Percentiles rank a stretch among this genome's conserved stretches.
These are phyloP conservation scores for Thermoascus crustaceus DNA, from an alignment of 2,329 filamentous ascomycete genomes.

Conservation along the genomic window DNA sequence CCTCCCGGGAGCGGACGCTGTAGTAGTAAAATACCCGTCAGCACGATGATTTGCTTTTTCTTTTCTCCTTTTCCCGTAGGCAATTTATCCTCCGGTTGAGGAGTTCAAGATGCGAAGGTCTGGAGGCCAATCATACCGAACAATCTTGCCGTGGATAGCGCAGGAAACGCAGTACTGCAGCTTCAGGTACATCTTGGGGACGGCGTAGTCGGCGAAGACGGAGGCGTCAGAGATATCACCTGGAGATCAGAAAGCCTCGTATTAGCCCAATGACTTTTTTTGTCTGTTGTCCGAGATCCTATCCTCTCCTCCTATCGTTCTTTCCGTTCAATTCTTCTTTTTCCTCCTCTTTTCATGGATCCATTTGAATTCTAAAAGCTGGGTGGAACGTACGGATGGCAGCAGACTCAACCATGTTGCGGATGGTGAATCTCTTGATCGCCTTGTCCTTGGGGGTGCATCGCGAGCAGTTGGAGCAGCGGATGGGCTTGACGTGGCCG, in stretches of 20 bases:
- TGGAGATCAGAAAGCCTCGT: conserved; percentile 33
- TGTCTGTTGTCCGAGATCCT: background rate
- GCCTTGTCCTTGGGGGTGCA: conserved; percentile 99
- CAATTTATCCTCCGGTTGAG: background rate
- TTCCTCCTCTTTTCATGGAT: conserved; percentile 6
- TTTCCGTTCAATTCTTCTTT: conserved; percentile 5
- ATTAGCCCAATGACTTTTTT: conserved; percentile 7
- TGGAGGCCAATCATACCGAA: conserved; percentile 66
- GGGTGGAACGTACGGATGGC: conserved; percentile 79
- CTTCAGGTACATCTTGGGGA: conserved; percentile 99
- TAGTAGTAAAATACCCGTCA: conserved; percentile 12
- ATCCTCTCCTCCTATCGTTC: background rate
- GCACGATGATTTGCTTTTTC: conserved; percentile 5
- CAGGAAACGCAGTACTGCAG: conserved; percentile 99
- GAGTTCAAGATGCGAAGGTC: conserved; percentile 1
- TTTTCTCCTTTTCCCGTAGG: background rate
- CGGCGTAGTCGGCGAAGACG: conserved; percentile 97
- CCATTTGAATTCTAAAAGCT: conserved; percentile 8
- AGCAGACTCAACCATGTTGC: conserved; percentile 99
- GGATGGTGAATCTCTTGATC: conserved; percentile 99
- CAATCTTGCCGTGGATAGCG: conserved; percentile 99
- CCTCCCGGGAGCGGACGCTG: conserved; percentile 93
- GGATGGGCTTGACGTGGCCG: conserved; percentile 99
- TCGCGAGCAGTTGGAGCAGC: conserved; percentile 79
- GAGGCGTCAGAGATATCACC: conserved; percentile 99